These are phyloP conservation scores for Sarcodon aspratus DNA, from an alignment of 768 basidiomycete species.

Conservation along the genomic window DNA sequence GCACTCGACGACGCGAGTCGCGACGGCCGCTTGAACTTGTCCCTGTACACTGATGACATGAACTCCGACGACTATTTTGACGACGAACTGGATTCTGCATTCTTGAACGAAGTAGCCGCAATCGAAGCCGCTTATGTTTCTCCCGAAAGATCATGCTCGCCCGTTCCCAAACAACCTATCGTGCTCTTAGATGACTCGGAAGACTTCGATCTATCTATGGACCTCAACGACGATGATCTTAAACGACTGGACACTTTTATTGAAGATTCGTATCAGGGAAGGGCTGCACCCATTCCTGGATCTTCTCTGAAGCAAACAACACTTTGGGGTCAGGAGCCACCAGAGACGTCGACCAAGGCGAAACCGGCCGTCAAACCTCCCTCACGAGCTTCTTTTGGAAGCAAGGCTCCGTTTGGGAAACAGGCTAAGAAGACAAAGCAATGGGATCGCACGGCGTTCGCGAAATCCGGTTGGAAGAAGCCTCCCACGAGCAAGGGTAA, in stretches of 20 bases:
- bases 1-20: too few species aligned
- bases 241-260: too few species aligned
- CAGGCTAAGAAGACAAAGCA: constrained; percentile 47
- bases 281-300: neutral
- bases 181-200: neutral
- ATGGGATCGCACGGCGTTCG: constrained; percentile 88
- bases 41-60: constrained; percentile 25
- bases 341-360: neutral
- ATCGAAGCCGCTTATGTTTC: constrained; percentile 50
- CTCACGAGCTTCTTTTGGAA: neutral
- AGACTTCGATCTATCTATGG: neutral
- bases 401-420: constrained; percentile 8
- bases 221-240: neutral
- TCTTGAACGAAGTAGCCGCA: constrained; percentile 50
- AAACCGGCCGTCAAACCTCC: neutral
- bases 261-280: neutral
- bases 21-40: too few species aligned
- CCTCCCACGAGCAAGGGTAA: constrained; percentile 40
- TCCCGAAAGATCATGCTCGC: constrained; percentile 1
- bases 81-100: constrained; percentile 46
- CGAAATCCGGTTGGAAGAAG: constrained; percentile 63
- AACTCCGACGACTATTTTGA: constrained; percentile 72
- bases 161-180: too few species aligned
- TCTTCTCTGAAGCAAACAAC: neutral
- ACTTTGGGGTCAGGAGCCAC: neutral